These are phyloP conservation scores for Albugo candida DNA, from an alignment of 352 stramenopile genomes.

Conservation along the genomic window DNA sequence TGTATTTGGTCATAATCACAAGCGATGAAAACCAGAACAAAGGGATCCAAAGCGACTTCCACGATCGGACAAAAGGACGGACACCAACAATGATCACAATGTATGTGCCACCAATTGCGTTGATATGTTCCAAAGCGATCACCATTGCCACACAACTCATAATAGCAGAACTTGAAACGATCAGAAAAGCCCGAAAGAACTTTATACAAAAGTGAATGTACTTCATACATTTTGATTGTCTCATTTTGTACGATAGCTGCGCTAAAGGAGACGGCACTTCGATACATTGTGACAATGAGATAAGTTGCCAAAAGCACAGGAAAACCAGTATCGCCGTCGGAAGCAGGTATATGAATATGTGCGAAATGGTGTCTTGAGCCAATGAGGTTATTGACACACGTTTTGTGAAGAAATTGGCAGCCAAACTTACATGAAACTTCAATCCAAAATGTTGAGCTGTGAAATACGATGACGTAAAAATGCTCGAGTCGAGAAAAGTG, in stretches of 20 bases:
- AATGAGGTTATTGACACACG: conserved; percentile 5
- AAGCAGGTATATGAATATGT: conserved; percentile 62
- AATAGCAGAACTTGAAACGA: conserved; percentile 30
- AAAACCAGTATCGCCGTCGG: conserved; percentile 48
- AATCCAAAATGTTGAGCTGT: conserved; percentile 51
- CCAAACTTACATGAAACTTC: conserved; percentile 17
- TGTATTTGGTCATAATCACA: conserved; percentile 32
- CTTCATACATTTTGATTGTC: no score
- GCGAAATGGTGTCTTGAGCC: conserved; percentile 29
- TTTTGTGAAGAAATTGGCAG: background rate
- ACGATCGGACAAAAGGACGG: conserved; percentile 27
- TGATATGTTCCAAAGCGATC: conserved; percentile 32
- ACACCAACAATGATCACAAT: conserved; percentile 37
- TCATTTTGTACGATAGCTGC: no score
- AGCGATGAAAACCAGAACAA: conserved; percentile 58
- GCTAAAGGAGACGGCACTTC: no score
- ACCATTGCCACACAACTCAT: conserved; percentile 53
- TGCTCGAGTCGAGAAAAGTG: conserved; percentile 28
- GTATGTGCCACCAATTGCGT: conserved; percentile 44
- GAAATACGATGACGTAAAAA: conserved; percentile 61
- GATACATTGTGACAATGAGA: conserved; percentile 18
- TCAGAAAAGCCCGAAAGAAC: no score
- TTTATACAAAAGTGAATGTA: conserved; percentile 13
- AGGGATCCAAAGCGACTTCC: conserved; percentile 56
- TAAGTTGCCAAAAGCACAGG: conserved; percentile 67